These are phyloP conservation scores for Jamesozyma gamospora DNA, from an alignment of 805 yeast species.

Conservation along the genomic window DNA sequence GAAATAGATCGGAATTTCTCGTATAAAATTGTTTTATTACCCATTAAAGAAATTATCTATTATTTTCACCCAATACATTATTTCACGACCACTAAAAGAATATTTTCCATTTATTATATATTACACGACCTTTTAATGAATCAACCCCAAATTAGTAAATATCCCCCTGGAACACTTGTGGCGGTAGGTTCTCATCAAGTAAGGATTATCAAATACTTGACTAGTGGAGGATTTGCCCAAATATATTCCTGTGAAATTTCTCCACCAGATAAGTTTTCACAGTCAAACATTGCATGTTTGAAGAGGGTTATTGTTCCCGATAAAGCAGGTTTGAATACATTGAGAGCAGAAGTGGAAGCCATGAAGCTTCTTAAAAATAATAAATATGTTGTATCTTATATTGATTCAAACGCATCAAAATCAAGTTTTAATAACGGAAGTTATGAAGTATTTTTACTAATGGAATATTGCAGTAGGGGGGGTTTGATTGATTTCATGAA, in stretches of 20 bases:
- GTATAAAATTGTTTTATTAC: too few relatives aligned
- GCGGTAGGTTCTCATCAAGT: constrained; percentile 79
- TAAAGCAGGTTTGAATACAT: constrained; percentile 66
- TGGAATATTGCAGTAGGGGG: constrained; percentile 71
- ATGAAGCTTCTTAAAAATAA: constrained; percentile 83
- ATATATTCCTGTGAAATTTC: constrained; percentile 67
- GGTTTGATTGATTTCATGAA: constrained; percentile 78
- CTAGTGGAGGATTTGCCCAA: constrained; percentile 94
- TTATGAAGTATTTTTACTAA: constrained; percentile 67
- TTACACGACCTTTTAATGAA: constrained; percentile 20
- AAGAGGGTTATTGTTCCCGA: constrained; percentile 94
- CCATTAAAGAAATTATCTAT: too few relatives aligned
- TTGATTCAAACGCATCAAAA: constrained; percentile 90
- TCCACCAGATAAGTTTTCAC: constrained; percentile 44
- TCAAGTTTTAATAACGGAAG: constrained; percentile 40
- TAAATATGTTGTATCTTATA: constrained; percentile 74
- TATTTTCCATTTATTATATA: too few relatives aligned
- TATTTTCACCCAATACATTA: too few relatives aligned
- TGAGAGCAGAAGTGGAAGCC: constrained; percentile 94
- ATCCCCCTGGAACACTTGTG: constrained; percentile 64
- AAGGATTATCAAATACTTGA: constrained; percentile 57
- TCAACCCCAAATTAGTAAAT: constrained; percentile 52
- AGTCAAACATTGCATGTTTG: constrained; percentile 58
- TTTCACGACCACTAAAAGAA: too few relatives aligned
- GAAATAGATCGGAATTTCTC: too few relatives aligned